Evolutionary conservation across 108 stramenopile genomes (phyloP).

Genomic region (Nannochloropsis oceanica): DNA sequence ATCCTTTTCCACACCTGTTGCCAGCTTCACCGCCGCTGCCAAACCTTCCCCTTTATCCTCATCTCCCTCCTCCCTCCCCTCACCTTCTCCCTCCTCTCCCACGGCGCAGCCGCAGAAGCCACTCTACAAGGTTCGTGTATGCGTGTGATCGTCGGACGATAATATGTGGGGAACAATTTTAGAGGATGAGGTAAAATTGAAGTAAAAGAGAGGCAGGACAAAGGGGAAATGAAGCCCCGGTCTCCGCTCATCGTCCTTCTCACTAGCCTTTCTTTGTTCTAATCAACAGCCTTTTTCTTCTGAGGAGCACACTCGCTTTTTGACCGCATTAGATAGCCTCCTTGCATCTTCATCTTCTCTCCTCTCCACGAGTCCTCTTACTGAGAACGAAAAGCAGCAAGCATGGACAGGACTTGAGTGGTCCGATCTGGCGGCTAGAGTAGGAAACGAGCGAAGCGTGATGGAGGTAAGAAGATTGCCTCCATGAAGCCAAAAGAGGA

Average conservation of each 20-base stretch:
- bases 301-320: neutral
- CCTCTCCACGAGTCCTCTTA: neutral
- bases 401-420: neutral
- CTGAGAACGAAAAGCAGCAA: neutral
- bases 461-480: neutral
- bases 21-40: too few species aligned
- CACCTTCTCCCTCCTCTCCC: too few species aligned
- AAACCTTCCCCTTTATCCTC: too few species aligned
- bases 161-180: neutral
- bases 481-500: neutral
- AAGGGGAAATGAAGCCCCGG: neutral
- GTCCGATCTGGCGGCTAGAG: neutral
- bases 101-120: too few species aligned
- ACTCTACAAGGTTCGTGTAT: neutral
- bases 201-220: neutral
- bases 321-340: neutral
- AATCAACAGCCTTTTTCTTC: neutral
- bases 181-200: neutral
- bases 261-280: neutral
- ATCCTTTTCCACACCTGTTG: too few species aligned
- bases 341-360: neutral
- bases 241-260: neutral
- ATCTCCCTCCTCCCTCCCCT: too few species aligned
- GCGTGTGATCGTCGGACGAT: neutral
- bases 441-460: neutral